Evolutionary conservation across 164 flowering plant genomes (phyloP).

Genomic region (Vitis rotundifolia): DNA sequence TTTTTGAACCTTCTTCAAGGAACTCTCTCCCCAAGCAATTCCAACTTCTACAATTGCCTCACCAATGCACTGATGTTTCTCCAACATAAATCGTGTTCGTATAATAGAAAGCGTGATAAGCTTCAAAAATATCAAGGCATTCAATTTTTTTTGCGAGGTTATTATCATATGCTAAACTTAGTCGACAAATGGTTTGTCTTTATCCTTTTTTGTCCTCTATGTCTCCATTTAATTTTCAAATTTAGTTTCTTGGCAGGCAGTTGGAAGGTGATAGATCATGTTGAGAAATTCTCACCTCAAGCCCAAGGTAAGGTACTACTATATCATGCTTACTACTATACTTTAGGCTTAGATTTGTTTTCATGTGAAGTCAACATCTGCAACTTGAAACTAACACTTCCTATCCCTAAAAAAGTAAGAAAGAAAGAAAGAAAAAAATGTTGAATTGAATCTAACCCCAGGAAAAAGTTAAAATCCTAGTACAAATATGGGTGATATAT

Average conservation of each 20-base stretch:
- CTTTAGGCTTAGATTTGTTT: too few relatives aligned
- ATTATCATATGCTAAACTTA: too few relatives aligned
- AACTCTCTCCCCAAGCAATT: constrained; percentile 13
- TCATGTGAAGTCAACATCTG: not conserved
- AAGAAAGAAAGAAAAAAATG: too few relatives aligned
- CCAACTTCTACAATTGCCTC: not conserved
- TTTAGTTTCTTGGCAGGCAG: constrained; percentile 13
- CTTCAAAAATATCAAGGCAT: not conserved
- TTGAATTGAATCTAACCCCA: too few relatives aligned
- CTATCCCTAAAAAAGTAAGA: too few relatives aligned
- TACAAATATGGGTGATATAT: too few relatives aligned
- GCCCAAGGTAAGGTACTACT: constrained; percentile 18
- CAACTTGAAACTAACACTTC: too few relatives aligned
- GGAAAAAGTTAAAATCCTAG: too few relatives aligned
- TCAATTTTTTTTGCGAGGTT: constrained; percentile 23
- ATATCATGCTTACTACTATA: not conserved
- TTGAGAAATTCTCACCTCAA: constrained; percentile 9
- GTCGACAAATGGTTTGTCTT: not conserved
- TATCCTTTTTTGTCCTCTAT: not conserved
- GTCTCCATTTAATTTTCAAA: not conserved
- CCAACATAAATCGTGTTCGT: not conserved
- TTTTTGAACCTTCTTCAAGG: constrained; percentile 18
- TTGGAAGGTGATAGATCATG: constrained; percentile 7
- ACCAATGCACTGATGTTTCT: not conserved
- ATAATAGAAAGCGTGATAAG: not conserved